Evolutionary conservation across 1,139 yeast species (phyloP).

Genomic region (Blastobotrys arbuscula): DNA sequence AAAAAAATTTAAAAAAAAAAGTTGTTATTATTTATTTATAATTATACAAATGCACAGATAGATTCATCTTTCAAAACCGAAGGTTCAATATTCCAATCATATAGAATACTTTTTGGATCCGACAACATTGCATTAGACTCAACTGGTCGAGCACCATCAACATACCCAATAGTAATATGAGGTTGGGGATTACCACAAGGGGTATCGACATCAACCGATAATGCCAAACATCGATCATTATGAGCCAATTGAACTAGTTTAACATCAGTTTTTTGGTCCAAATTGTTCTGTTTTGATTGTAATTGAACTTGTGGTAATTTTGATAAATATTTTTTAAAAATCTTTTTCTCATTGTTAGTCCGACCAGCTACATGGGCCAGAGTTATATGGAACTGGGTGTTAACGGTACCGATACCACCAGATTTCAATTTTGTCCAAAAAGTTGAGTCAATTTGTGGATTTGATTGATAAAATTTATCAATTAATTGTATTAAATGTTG

Average conservation of each 20-base stretch:
- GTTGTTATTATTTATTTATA: background rate
- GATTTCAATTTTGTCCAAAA: conserved; percentile 34
- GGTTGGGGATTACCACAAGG: conserved; percentile 40
- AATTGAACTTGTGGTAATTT: conserved; percentile 6
- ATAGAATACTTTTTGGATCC: conserved; percentile 10
- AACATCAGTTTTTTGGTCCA: conserved; percentile 6
- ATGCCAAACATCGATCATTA: conserved; percentile 39
- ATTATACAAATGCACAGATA: conserved; percentile 16
- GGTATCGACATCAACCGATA: conserved; percentile 43
- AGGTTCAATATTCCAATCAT: conserved; percentile 24
- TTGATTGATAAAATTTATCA: conserved; percentile 19
- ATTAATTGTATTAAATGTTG: conserved; percentile 16
- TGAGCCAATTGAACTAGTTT: conserved; percentile 17
- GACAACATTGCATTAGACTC: conserved; percentile 44
- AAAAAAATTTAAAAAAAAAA: background rate
- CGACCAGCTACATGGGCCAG: conserved; percentile 48
- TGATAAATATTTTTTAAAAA: conserved; percentile 32
- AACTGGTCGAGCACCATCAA: conserved; percentile 44
- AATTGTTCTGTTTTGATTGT: conserved; percentile 7
- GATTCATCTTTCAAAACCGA: conserved; percentile 14
- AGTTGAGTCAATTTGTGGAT: conserved; percentile 18
- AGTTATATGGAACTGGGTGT: conserved; percentile 69
- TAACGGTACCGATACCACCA: conserved; percentile 40
- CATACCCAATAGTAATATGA: conserved; percentile 77
- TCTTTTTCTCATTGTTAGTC: conserved; percentile 24